Conservation (phyloP, 306 rosid genomes). For the Acacia confusa region DNA sequence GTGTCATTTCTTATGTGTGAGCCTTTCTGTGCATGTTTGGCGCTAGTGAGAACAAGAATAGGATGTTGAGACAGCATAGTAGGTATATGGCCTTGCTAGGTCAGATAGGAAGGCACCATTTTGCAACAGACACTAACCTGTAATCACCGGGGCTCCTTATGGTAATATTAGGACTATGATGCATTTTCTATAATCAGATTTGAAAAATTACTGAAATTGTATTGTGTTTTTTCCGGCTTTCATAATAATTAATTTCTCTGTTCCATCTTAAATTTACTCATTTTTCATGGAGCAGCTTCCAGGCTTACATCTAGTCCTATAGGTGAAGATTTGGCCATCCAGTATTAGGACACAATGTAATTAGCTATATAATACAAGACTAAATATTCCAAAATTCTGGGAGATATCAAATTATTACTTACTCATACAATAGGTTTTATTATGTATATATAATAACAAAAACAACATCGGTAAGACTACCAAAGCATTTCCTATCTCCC, state of each 20-base stretch:
- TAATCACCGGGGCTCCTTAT: not conserved
- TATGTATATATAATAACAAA: not conserved
- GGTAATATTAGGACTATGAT: not conserved
- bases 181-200: not conserved
- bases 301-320: not conserved
- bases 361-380: too few species aligned
- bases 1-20: not conserved
- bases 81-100: not conserved
- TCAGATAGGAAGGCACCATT: not conserved
- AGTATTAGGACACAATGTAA: not conserved
- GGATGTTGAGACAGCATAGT: not conserved
- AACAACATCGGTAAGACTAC: not conserved
- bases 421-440: not conserved
- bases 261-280: slow-evolving; percentile 32
- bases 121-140: not conserved
- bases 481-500: not conserved
- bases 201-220: not conserved
- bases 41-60: not conserved
- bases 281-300: slow-evolving; percentile 4
- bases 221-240: not conserved
- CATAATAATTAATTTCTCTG: slow-evolving; percentile 35
- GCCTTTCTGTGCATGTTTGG: not conserved
- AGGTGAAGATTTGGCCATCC: not conserved
- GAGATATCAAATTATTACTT: too few species aligned
- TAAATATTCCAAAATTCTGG: too few species aligned